phyloP scores from a whole-genome alignment of 1,284 basidiomycete genomes.

The Ustilago cynodontis region DNA sequence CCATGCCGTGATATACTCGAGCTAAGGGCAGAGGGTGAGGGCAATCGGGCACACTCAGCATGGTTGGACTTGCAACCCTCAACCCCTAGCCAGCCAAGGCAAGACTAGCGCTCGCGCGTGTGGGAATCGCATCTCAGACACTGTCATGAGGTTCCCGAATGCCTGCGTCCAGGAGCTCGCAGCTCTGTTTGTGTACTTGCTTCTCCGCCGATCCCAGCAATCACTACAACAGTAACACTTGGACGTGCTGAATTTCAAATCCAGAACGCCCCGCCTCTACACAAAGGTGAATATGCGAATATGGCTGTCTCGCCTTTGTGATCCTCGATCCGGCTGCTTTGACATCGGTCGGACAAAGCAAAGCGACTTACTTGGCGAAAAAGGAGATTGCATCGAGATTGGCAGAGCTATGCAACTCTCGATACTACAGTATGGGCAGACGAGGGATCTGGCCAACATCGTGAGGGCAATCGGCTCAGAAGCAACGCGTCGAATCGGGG shows the following conservation, averaged over 20 bases:
- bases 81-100: constrained; percentile 30
- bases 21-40: constrained; percentile 4
- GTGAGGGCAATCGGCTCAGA: too few species aligned
- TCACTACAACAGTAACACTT: background rate
- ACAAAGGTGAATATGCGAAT: background rate
- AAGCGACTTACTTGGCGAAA: too few species aligned
- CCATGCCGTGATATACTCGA: background rate
- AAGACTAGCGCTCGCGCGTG: constrained; percentile 20
- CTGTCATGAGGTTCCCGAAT: background rate
- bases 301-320: background rate
- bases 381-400: background rate
- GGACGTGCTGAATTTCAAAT: constrained; percentile 9
- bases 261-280: background rate
- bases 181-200: background rate
- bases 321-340: background rate
- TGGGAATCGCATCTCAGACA: constrained; percentile 3
- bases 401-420: background rate
- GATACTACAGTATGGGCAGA: too few species aligned
- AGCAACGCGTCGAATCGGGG: too few species aligned
- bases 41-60: background rate
- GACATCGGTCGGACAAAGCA: background rate
- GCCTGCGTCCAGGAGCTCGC: background rate
- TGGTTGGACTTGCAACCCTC: constrained; percentile 3
- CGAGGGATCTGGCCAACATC: too few species aligned
- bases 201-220: background rate